Conservation (phyloP, 2,329 filamentous ascomycete genomes). For the Clonostachys rosea region DNA sequence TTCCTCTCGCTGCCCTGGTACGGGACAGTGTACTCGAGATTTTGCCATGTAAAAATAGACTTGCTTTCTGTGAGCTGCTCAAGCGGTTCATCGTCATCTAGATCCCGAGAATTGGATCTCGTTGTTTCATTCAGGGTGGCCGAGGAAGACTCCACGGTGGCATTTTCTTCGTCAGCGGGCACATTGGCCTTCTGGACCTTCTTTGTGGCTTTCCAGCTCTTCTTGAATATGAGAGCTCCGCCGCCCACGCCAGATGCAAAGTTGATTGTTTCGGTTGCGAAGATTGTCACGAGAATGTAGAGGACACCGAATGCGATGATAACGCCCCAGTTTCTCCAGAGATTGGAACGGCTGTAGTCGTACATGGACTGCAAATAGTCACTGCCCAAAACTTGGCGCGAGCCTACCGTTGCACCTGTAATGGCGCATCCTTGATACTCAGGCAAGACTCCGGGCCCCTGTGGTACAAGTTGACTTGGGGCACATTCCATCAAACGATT, state of each 20-base stretch:
- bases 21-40: slow-evolving; percentile 70
- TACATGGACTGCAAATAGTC: slow-evolving; percentile 48
- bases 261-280: slow-evolving; percentile 61
- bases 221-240: slow-evolving; percentile 70
- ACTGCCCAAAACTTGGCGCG: slow-evolving; percentile 40
- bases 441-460: slow-evolving; percentile 29
- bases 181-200: slow-evolving; percentile 15
- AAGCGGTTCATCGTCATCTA: slow-evolving; percentile 3
- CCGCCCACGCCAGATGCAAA: slow-evolving; percentile 54
- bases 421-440: slow-evolving; percentile 50
- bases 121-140: too few species aligned
- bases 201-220: slow-evolving; percentile 55
- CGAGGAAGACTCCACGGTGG: slow-evolving; percentile 22
- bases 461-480: slow-evolving; percentile 37
- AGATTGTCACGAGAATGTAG: slow-evolving; percentile 66
- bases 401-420: slow-evolving; percentile 45
- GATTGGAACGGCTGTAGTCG: slow-evolving; percentile 46
- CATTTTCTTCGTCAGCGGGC: slow-evolving; percentile 20
- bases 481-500: slow-evolving; percentile 44
- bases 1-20: slow-evolving; percentile 19
- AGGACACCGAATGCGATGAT: slow-evolving; percentile 67
- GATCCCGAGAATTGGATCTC: background rate
- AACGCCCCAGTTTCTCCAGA: slow-evolving; percentile 72
- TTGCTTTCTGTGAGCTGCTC: slow-evolving; percentile 20
- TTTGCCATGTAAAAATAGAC: slow-evolving; percentile 62